Evolutionary conservation across 768 basidiomycete species (phyloP), one percentile per base, ranked within the genome.

Genomic region (Pleurotus tuoliensis): DNA sequence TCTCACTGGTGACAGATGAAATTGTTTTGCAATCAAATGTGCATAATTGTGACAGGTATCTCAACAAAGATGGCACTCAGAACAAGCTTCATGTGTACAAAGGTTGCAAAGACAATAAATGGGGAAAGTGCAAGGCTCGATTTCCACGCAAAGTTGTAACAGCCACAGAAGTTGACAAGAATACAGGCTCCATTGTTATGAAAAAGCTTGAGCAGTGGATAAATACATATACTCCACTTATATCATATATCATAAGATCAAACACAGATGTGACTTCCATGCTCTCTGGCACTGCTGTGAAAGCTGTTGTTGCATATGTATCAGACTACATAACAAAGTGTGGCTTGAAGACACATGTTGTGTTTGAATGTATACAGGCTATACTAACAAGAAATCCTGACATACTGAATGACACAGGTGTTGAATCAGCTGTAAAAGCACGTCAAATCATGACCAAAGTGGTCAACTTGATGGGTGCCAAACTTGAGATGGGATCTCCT

Each of bases 221-320:
- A 7, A 76, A 76, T 56, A 66, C 59, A 0, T 62, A 67, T n/a
- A 65, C 64, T 0, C 55, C 62, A 2, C 15, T 52, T 1, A 5
- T 73, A 1, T 63, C 70, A 2, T 71, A 69, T 50, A 37, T 68
- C 0, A 9, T 69, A 1, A 13, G 69, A 2, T 69, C 67, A 30
- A 75, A 75, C 27, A 66, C 70, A 3, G 69, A 74, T 60, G 63
- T 67, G 0, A 69, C 66, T 0, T 63, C 63, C 46, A 48, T 74
- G 3, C 46, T 68, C 4, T 73, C 71, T 3, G 71, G 73, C 0
- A 73, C 71, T 3, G 61, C 68, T 1, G 59, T 76, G 1, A 71
- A 72, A 30, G 67, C 70, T 9, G 60, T 71, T 1, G 58, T 73
- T 1, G 63, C 66, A 5, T 74, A 75, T 64, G 63, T 75, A 9